These are phyloP conservation scores for Monosporascus sp. DNA, from an alignment of 2,329 filamentous ascomycete genomes.

Conservation along the genomic window DNA sequence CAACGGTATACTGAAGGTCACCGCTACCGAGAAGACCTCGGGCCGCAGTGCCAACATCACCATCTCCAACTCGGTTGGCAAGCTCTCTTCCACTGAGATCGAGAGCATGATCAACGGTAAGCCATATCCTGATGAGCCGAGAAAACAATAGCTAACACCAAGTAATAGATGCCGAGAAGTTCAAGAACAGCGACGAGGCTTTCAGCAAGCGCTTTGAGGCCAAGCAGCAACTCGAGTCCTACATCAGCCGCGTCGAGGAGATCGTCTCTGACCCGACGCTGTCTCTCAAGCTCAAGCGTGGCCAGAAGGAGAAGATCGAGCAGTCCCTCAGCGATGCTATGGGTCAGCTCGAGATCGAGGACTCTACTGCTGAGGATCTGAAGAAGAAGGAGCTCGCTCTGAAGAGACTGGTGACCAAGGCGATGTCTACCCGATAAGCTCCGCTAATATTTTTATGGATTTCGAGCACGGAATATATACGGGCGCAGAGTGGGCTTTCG, in stretches of 20 bases:
- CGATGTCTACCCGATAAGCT: constrained; percentile 82
- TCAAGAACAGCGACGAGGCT: constrained; percentile 96
- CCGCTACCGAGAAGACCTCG: constrained; percentile 97
- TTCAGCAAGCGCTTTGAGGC: constrained; percentile 99
- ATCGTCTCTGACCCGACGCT: constrained; percentile 95
- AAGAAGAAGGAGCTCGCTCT: constrained; percentile 99
- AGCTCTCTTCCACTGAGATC: constrained; percentile 90
- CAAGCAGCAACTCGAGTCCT: constrained; percentile 97
- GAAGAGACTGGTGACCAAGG: constrained; percentile 98
- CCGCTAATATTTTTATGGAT: constrained; percentile 14
- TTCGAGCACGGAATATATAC: constrained; percentile 21
- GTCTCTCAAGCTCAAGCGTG: constrained; percentile 96
- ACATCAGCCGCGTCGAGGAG: constrained; percentile 98
- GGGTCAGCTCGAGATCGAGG: constrained; percentile 93
- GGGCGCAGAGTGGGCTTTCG: constrained; percentile 21
- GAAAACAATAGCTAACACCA: constrained; percentile 9
- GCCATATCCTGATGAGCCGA: constrained; percentile 15
- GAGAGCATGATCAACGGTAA: constrained; percentile 92
- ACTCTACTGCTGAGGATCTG: constrained; percentile 84
- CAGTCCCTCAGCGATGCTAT: constrained; percentile 94
- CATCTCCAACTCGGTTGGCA: constrained; percentile 98
- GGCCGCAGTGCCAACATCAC: constrained; percentile 99
- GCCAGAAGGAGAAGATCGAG: constrained; percentile 99
- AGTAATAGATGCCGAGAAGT: constrained; percentile 78
- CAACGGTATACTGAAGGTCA: constrained; percentile 99